These are phyloP conservation scores for Fusarium chuoi DNA, from an alignment of 2,329 filamentous ascomycete species.

Conservation along the genomic window DNA sequence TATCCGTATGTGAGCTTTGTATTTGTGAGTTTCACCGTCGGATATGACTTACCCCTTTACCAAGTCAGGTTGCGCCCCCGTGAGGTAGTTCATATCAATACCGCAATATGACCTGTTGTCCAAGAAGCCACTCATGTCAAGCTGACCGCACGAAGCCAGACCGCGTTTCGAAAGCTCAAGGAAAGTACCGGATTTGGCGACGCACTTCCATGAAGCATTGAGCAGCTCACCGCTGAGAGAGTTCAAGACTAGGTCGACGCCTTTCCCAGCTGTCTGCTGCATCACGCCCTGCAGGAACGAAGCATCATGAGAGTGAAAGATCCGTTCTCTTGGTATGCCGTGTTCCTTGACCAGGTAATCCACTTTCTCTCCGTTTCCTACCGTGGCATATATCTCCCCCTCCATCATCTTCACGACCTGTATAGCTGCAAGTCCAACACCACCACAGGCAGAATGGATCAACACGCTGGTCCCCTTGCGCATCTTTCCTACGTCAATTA, in stretches of 20 bases:
- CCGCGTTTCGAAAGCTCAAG: conserved; percentile 51
- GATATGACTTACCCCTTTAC: neutral
- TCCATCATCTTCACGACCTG: conserved; percentile 41
- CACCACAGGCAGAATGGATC: conserved; percentile 49
- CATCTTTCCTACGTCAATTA: conserved; percentile 41
- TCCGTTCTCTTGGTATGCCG: conserved; percentile 44
- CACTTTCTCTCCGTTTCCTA: conserved; percentile 44
- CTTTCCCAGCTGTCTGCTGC: conserved; percentile 40
- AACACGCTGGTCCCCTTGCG: conserved; percentile 47
- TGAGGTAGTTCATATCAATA: conserved; percentile 27
- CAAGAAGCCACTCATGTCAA: conserved; percentile 28
- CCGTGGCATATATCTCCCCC: conserved; percentile 38
- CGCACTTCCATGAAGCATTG: conserved; percentile 47
- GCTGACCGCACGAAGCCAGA: conserved; percentile 20
- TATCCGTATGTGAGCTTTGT: neutral
- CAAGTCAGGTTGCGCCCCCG: neutral
- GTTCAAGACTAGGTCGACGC: conserved; percentile 51
- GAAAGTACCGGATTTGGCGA: conserved; percentile 49
- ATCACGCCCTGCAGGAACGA: conserved; percentile 46
- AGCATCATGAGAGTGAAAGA: conserved; percentile 44
- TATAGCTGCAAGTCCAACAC: conserved; percentile 47
- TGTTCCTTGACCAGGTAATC: conserved; percentile 42
- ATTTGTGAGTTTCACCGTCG: accelerated
- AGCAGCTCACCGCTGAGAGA: conserved; percentile 46
- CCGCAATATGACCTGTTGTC: conserved; percentile 33